phyloP scores from a whole-genome alignment of 768 basidiomycete genomes.

The button mushroom (Agaricus bisporus) region DNA sequence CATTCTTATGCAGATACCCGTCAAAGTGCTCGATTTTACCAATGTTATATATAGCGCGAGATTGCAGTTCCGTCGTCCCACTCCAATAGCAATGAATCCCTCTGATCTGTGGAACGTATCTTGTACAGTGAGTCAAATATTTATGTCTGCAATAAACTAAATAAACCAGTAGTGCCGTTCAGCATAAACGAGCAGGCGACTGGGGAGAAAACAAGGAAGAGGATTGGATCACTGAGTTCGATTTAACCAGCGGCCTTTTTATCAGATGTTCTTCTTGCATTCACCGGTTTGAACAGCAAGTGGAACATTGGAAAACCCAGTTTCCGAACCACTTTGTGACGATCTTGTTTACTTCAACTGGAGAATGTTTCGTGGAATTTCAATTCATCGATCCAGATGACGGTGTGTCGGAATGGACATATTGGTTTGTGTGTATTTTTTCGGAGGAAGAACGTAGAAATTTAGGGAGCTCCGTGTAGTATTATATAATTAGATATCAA shows the following conservation, averaged over 20 bases:
- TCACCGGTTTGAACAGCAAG: background rate
- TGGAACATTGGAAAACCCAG: background rate
- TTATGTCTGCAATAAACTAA: background rate
- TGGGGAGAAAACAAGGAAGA: no score
- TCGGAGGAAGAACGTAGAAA: no score
- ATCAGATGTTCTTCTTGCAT: background rate
- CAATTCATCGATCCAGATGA: background rate
- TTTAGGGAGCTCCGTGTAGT: no score
- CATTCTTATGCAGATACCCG: background rate
- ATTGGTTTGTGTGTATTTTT: background rate
- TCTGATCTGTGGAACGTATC: background rate
- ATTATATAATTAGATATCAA: no score
- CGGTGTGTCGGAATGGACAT: background rate
- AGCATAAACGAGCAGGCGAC: background rate
- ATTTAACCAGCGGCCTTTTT: background rate
- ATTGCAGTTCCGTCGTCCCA: background rate
- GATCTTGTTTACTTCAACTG: background rate
- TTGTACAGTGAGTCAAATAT: background rate
- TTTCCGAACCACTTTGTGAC: background rate
- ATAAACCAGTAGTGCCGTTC: background rate
- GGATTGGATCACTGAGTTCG: background rate
- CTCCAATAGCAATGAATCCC: background rate
- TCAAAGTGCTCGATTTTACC: background rate
- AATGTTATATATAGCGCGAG: background rate
- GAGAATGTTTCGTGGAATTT: no score